Evolutionary conservation across 352 stramenopile genomes (phyloP), one percentile per base, ranked within the genome.

Genomic region (Stramenopiles sp.): DNA sequence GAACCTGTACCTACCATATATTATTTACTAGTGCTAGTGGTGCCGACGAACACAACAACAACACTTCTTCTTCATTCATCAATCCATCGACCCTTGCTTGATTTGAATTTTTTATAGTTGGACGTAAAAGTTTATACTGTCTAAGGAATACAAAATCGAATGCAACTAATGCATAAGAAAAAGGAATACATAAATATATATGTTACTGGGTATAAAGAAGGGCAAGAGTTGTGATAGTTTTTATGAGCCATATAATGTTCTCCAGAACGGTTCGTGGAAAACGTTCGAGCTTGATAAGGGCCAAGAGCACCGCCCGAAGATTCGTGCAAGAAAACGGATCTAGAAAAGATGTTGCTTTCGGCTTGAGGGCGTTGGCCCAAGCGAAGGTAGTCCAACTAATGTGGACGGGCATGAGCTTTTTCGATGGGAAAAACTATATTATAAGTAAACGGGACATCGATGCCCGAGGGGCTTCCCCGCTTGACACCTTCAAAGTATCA

Each of bases 151-250:
- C 25, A 18, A 63, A 18, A 12, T 18, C 12, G 12, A 18, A 18
- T 12, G 43, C 25, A 18, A 18, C 43, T 18, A 18, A 18, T 63
- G 43, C 25, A 63, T 63, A 12, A 63, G 12, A 18, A 18, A 18
- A 63, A 18, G 12, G 25, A 63, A 63, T 63, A 63, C 25, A 63
- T 63, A 63, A 18, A 63, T 63, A 63, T 63, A 63, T 63, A 63
- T 63, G 25, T 63, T 63, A 63, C 25, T 25, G 12, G 25, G 25
- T 63, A 18, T 63, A 18, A 63, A 18, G 12, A 63, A n/a, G n/a
- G n/a, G n/a, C n/a, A n/a, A n/a, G n/a, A n/a, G n/a, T n/a, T n/a
- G n/a, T n/a, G n/a, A n/a, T n/a, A n/a, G n/a, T n/a, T n/a, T n/a
- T n/a, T n/a, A n/a, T n/a, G n/a, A n/a, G n/a, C n/a, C n/a, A n/a